These are phyloP conservation scores for Spathaspora hagerdaliae DNA, from an alignment of 805 yeast species.

Conservation along the genomic window DNA sequence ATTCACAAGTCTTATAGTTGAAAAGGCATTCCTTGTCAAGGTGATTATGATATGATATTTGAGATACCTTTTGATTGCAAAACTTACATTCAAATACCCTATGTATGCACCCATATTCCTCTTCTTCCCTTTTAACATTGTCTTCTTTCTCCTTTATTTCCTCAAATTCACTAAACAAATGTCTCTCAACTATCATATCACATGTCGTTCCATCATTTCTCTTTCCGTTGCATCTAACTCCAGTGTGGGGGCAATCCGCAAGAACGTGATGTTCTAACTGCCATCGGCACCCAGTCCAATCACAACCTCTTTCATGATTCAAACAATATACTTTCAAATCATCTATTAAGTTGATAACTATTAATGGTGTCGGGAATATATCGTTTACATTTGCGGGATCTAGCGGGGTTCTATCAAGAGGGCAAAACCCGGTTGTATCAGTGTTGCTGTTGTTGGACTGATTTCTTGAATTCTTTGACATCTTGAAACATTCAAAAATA, in stretches of 20 bases:
- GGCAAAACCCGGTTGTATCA: constrained; percentile 39
- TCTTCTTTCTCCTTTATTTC: not conserved
- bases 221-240: constrained; percentile 28
- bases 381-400: constrained; percentile 26
- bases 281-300: constrained; percentile 57
- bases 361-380: constrained; percentile 48
- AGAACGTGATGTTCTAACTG: constrained; percentile 47
- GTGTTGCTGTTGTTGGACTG: not conserved
- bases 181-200: constrained; percentile 7
- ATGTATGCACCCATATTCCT: constrained; percentile 37
- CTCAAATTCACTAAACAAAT: constrained; percentile 5
- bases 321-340: constrained; percentile 57
- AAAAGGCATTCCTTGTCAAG: constrained; percentile 33
- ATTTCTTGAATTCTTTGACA: constrained; percentile 19
- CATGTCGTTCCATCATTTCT: constrained; percentile 12
- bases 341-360: constrained; percentile 57
- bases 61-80: constrained; percentile 28
- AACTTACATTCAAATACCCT: constrained; percentile 27
- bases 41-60: constrained; percentile 30
- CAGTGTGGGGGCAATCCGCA: constrained; percentile 32
- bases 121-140: not conserved
- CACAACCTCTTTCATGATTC: constrained; percentile 50
- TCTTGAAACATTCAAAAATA: constrained; percentile 42
- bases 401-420: constrained; percentile 55
- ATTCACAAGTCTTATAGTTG: constrained; percentile 39